Conservation (phyloP, 352 stramenopile species). For the Pythium dissotocum region DNA sequence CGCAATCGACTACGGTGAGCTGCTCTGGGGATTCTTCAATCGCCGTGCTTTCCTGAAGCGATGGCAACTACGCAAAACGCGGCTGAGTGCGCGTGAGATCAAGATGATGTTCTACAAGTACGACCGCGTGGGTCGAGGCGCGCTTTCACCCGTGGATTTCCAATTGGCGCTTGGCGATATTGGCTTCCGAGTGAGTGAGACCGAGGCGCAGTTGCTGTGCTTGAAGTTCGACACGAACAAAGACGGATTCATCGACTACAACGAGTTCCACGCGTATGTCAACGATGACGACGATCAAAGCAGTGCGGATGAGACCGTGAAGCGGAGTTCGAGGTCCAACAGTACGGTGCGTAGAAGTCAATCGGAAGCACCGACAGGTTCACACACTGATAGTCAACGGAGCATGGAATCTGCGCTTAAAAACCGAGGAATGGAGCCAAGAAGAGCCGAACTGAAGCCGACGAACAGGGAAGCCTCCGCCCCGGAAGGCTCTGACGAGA, state of each 20-base stretch:
- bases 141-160: slow-evolving; percentile 46
- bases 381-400: neutral
- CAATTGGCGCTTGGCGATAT: slow-evolving; percentile 53
- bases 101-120: slow-evolving; percentile 50
- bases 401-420: neutral
- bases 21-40: slow-evolving; percentile 72
- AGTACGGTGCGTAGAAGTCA: neutral
- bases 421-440: neutral
- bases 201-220: slow-evolving; percentile 46
- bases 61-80: slow-evolving; percentile 45
- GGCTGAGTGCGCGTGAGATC: slow-evolving; percentile 26
- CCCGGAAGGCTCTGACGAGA: neutral
- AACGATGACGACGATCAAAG: slow-evolving; percentile 13
- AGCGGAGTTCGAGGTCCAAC: neutral
- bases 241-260: slow-evolving; percentile 65
- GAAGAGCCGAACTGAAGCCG: neutral
- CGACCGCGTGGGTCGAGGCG: slow-evolving; percentile 39
- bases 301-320: neutral
- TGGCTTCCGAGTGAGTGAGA: slow-evolving; percentile 45
- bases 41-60: slow-evolving; percentile 55
- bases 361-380: no score
- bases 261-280: slow-evolving; percentile 58
- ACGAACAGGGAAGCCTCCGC: neutral
- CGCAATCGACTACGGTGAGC: slow-evolving; percentile 54
- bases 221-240: slow-evolving; percentile 55